phyloP scores from a whole-genome alignment of 176 grass and related monocot genomes.

The Oryza meridionalis region DNA sequence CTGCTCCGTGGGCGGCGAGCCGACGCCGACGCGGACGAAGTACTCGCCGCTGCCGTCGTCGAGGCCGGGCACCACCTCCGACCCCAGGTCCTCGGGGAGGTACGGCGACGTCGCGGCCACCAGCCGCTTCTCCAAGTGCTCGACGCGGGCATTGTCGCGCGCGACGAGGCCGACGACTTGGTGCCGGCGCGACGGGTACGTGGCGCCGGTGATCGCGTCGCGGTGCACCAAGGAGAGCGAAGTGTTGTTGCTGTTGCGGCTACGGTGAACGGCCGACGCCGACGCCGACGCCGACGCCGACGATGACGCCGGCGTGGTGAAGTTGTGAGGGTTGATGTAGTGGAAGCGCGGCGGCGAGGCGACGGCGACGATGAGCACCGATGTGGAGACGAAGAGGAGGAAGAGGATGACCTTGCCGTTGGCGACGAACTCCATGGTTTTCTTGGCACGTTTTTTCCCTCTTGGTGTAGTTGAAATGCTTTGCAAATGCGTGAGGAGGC shows the following conservation, averaged over 20 bases:
- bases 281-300: background rate
- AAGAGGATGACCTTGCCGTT: conserved; percentile 25
- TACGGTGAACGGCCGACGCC: background rate
- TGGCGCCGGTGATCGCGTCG: conserved; percentile 46
- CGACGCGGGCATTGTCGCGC: conserved; percentile 48
- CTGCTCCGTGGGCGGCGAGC: conserved; percentile 69
- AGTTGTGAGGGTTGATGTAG: conserved; percentile 48
- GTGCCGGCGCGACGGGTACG: conserved; percentile 44
- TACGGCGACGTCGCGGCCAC: conserved; percentile 42
- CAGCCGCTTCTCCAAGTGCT: conserved; percentile 43
- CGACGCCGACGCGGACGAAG: conserved; percentile 83
- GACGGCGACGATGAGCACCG: conserved; percentile 11
- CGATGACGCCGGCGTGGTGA: conserved; percentile 20
- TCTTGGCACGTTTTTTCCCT: background rate
- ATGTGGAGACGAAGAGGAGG: conserved; percentile 29
- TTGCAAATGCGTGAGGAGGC: background rate
- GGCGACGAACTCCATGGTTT: conserved; percentile 25
- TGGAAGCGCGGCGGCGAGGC: conserved; percentile 50
- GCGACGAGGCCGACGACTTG: conserved; percentile 26
- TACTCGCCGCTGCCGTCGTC: conserved; percentile 88
- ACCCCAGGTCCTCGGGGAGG: conserved; percentile 49
- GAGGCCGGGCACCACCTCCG: conserved; percentile 79
- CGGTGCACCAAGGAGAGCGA: conserved; percentile 66
- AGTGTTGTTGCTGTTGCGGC: conserved; percentile 11
- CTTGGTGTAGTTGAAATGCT: background rate